These are phyloP conservation scores for Penicillium nucicola DNA, from an alignment of 495 filamentous ascomycete species.

Conservation along the genomic window DNA sequence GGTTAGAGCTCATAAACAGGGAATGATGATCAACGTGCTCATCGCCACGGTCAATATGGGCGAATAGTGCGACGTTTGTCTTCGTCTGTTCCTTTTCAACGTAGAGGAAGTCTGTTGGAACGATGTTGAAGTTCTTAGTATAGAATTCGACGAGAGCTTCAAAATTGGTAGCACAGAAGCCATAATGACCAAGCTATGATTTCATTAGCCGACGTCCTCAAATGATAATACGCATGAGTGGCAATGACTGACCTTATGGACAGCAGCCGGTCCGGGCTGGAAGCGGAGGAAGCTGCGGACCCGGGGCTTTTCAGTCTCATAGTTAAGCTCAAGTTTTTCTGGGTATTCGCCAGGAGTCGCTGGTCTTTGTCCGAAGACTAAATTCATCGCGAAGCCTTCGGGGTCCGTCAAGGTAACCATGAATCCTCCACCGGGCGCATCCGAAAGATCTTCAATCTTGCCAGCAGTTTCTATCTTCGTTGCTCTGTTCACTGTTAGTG, in stretches of 20 bases:
- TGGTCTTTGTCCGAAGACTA: conserved; percentile 29
- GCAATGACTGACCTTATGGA: conserved; percentile 52
- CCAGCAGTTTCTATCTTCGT: conserved; percentile 21
- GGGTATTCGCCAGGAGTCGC: conserved; percentile 10
- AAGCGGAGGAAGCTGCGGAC: conserved; percentile 31
- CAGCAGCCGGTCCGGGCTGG: conserved; percentile 57
- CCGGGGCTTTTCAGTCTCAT: conserved; percentile 29
- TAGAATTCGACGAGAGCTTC: conserved; percentile 59
- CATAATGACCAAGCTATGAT: conserved; percentile 63
- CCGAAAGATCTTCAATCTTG: conserved; percentile 20
- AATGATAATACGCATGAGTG: no score
- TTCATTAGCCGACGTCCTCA: background rate
- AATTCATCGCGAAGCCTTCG: conserved; percentile 31
- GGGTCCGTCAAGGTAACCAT: conserved; percentile 34
- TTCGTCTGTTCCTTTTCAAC: conserved; percentile 18
- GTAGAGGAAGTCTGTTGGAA: conserved; percentile 42
- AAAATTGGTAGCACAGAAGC: conserved; percentile 60
- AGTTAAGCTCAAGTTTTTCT: conserved; percentile 27
- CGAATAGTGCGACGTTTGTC: conserved; percentile 57
- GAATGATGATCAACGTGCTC: conserved; percentile 66
- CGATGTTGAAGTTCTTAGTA: conserved; percentile 63
- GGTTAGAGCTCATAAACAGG: conserved; percentile 63
- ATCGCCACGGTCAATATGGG: conserved; percentile 60
- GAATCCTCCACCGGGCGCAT: conserved; percentile 33
- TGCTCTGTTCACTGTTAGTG: conserved; percentile 9